Evolutionary conservation across 306 rosid species (phyloP).

Genomic region (Castanospermum australe): DNA sequence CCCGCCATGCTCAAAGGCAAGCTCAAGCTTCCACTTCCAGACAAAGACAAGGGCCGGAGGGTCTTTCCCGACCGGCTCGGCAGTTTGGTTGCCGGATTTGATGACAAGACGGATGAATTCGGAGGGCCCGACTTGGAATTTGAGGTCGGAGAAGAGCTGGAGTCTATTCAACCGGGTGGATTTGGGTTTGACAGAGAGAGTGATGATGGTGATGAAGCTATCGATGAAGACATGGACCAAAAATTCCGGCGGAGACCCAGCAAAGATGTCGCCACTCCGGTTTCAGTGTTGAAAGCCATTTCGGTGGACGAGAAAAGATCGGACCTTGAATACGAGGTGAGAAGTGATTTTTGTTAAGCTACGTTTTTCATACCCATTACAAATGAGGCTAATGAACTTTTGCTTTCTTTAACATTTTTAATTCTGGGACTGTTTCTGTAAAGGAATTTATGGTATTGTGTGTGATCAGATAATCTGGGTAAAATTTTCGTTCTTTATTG

Average conservation of each 20-base stretch:
- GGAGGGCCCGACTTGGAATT: conserved; percentile 39
- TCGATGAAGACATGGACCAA: not conserved
- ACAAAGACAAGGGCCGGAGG: conserved; percentile 44
- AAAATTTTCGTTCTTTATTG: not conserved
- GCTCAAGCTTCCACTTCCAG: conserved; percentile 62
- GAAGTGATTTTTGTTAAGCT: not conserved
- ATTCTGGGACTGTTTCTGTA: not conserved
- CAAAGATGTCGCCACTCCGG: conserved; percentile 36
- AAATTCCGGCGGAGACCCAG: conserved; percentile 25
- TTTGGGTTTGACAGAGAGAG: conserved; percentile 35
- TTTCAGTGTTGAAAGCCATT: conserved; percentile 50
- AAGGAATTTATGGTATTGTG: not conserved
- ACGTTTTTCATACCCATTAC: too few relatives aligned
- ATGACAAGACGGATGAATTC: conserved; percentile 33
- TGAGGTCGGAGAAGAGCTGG: conserved; percentile 76
- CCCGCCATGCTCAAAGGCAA: conserved; percentile 64
- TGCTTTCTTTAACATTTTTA: not conserved
- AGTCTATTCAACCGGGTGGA: conserved; percentile 57
- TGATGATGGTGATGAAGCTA: not conserved
- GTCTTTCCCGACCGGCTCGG: conserved; percentile 63
- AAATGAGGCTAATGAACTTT: not conserved
- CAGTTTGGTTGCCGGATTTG: conserved; percentile 48
- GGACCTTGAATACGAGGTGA: conserved; percentile 71
- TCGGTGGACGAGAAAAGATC: conserved; percentile 74
- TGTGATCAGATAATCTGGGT: not conserved